Conservation (phyloP, 805 yeast species). For the Candida corydali region DNA sequence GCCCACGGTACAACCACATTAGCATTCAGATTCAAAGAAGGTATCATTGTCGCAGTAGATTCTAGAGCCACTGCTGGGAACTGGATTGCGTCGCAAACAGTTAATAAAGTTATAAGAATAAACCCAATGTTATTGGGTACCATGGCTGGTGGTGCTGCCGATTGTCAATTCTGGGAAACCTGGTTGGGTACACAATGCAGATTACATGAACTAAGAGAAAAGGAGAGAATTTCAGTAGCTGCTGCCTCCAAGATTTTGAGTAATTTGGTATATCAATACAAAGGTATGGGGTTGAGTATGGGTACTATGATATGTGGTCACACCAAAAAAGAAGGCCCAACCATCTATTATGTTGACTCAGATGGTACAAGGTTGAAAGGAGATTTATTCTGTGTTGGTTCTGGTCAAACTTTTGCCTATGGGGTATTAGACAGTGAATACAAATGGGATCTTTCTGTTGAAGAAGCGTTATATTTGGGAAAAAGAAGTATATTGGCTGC, state of each 20-base stretch:
- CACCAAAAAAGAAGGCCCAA: constrained; percentile 92
- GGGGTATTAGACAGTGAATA: constrained; percentile 95
- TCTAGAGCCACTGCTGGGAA: constrained; percentile 97
- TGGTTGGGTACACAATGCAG: constrained; percentile 98
- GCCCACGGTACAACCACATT: constrained; percentile 99
- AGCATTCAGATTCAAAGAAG: constrained; percentile 94
- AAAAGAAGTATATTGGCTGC: constrained; percentile 96
- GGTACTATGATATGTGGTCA: constrained; percentile 99
- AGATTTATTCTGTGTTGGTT: constrained; percentile 93
- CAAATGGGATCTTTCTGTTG: constrained; percentile 86
- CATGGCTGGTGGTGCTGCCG: constrained; percentile 99
- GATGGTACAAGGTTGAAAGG: constrained; percentile 96
- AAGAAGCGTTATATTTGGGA: constrained; percentile 91
- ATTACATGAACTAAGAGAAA: constrained; percentile 88
- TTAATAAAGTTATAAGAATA: constrained; percentile 94
- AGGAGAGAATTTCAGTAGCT: constrained; percentile 91
- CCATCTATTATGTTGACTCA: constrained; percentile 92
- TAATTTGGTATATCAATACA: constrained; percentile 86
- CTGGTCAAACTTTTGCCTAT: constrained; percentile 98
- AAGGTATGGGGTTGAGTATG: constrained; percentile 98
- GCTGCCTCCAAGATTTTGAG: constrained; percentile 94
- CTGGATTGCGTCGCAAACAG: constrained; percentile 98
- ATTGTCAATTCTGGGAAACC: constrained; percentile 98
- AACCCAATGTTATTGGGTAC: constrained; percentile 94
- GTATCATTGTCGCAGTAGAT: constrained; percentile 94